Percentiles rank a stretch among this genome's conserved stretches.
These are phyloP conservation scores for Chaetomium sp. DNA, from an alignment of 2,329 filamentous ascomycete species.

Conservation along the genomic window DNA sequence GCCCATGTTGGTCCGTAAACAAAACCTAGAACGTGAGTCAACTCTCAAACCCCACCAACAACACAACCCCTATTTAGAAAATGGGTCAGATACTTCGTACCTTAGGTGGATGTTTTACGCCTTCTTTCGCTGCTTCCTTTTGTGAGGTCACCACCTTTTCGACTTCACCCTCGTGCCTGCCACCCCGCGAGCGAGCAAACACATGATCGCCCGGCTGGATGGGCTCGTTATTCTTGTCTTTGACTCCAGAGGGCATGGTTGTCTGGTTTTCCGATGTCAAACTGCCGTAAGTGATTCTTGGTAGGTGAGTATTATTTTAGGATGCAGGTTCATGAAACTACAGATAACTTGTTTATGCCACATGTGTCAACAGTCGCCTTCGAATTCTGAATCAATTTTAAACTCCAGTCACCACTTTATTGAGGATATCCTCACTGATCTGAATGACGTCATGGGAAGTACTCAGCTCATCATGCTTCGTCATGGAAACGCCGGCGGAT, in stretches of 20 bases:
- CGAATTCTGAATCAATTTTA: no score
- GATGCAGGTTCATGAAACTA: no score
- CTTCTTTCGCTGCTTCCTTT: slow-evolving; percentile 30
- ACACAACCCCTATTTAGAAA: no score
- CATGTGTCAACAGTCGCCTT: no score
- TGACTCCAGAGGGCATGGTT: slow-evolving; percentile 20
- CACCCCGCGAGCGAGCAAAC: slow-evolving; percentile 35
- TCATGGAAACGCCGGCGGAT: no score
- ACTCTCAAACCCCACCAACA: not conserved
- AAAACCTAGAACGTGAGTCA: slow-evolving; percentile 25
- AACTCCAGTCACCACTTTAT: no score
- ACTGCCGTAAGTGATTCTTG: no score
- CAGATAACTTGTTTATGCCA: no score
- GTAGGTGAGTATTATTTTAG: no score
- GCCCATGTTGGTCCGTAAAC: slow-evolving; percentile 34
- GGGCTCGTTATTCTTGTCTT: slow-evolving; percentile 32
- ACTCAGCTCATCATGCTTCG: no score
- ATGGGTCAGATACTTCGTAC: slow-evolving; percentile 18
- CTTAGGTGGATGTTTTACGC: slow-evolving; percentile 38
- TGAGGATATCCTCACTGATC: no score
- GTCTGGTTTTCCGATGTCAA: not conserved
- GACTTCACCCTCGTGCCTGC: slow-evolving; percentile 34
- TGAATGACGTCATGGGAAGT: no score
- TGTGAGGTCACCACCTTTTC: slow-evolving; percentile 32
- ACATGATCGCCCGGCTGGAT: slow-evolving; percentile 35